Percentiles rank a stretch among this genome's conserved stretches.
Evolutionary conservation across 2,329 filamentous ascomycete genomes (phyloP).

Genomic region (Fusarium neocosmosporiellum): DNA sequence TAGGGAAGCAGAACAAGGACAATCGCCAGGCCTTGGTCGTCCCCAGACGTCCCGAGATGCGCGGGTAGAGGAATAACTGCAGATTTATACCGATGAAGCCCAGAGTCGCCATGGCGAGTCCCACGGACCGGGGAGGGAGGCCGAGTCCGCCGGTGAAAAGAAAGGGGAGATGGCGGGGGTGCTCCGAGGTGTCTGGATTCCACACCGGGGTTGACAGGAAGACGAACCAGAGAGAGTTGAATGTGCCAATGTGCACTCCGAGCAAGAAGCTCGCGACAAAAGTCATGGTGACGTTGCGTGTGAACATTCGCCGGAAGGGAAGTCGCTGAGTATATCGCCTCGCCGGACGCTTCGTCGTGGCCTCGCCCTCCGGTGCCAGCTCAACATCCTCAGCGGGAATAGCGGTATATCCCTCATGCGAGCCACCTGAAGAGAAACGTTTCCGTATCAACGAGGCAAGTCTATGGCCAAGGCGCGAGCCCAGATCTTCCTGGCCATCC

Average conservation of each 20-base stretch:
- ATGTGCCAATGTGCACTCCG: slow-evolving; percentile 78
- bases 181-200: slow-evolving; percentile 51
- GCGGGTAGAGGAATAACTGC: slow-evolving; percentile 43
- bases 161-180: slow-evolving; percentile 60
- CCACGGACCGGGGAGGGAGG: slow-evolving; percentile 76
- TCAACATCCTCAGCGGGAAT: slow-evolving; percentile 40
- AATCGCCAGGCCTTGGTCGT: slow-evolving; percentile 21
- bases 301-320: slow-evolving; percentile 66
- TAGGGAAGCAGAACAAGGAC: slow-evolving; percentile 59
- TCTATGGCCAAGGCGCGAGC: slow-evolving; percentile 53
- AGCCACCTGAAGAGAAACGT: slow-evolving; percentile 21
- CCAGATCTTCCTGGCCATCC: slow-evolving; percentile 54
- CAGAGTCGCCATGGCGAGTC: slow-evolving; percentile 81
- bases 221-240: slow-evolving; percentile 80
- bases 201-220: slow-evolving; percentile 80
- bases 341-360: slow-evolving; percentile 5
- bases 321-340: slow-evolving; percentile 59
- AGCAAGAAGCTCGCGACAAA: slow-evolving; percentile 76
- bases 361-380: slow-evolving; percentile 13
- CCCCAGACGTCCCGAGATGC: slow-evolving; percentile 22
- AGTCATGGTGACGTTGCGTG: slow-evolving; percentile 63
- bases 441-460: slow-evolving; percentile 46
- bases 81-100: slow-evolving; percentile 80
- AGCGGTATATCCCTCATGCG: slow-evolving; percentile 36
- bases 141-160: slow-evolving; percentile 80